phyloP scores from a whole-genome alignment of 2,329 filamentous ascomycete species.

The Talaromyces sp. region DNA sequence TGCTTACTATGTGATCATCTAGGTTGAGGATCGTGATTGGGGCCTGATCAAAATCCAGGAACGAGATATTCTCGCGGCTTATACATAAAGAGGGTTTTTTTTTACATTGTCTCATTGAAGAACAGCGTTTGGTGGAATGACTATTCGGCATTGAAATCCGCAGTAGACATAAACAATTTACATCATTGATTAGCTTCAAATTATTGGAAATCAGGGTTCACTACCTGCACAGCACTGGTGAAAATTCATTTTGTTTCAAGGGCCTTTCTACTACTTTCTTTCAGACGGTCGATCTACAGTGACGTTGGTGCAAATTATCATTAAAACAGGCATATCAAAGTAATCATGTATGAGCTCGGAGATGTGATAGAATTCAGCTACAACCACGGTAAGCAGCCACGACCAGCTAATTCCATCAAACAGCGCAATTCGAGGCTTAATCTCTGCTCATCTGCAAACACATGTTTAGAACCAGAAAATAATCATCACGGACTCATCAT shows the following conservation, averaged over 20 bases:
- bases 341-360: constrained; percentile 4
- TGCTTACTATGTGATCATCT: neutral
- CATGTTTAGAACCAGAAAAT: neutral
- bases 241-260: neutral
- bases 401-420: neutral
- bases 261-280: neutral
- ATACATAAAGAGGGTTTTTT: constrained; percentile 1
- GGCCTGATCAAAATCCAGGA: constrained; percentile 6
- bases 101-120: neutral
- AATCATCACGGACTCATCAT: constrained; percentile 9
- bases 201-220: neutral
- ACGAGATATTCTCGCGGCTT: constrained; percentile 5
- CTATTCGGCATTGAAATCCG: neutral
- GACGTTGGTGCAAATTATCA: neutral
- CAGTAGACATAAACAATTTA: neutral
- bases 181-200: neutral
- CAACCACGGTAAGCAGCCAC: neutral
- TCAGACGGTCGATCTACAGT: neutral
- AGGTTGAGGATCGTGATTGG: constrained; percentile 11
- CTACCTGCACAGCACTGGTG: neutral
- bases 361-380: constrained; percentile 9
- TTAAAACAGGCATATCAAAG: neutral
- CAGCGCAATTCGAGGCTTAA: neutral
- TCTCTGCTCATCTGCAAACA: neutral
- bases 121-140: neutral